These are phyloP conservation scores for Jaenimonas drosophilae DNA, from an alignment of 208 protist species.

Conservation along the genomic window DNA sequence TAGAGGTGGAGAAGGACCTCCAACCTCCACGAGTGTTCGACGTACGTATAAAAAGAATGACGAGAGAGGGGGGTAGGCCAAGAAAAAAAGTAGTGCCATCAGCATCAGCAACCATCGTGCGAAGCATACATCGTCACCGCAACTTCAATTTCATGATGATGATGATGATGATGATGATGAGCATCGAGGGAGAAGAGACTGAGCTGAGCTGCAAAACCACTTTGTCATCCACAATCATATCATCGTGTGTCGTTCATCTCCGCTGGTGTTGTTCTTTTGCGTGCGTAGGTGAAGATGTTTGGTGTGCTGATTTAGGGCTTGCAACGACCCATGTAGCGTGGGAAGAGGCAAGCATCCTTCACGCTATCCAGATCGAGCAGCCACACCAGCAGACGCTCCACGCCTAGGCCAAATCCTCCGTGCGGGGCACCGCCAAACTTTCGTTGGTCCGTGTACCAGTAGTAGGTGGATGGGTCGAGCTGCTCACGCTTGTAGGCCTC, in stretches of 20 bases:
- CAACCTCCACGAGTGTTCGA: too few relatives aligned
- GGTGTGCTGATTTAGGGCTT: conserved; percentile 76
- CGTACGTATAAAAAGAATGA: too few relatives aligned
- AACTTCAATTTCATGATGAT: background rate
- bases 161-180: background rate
- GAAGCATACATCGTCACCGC: too few relatives aligned
- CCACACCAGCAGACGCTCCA: conserved; percentile 97
- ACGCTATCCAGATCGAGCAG: conserved; percentile 93
- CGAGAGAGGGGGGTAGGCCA: too few relatives aligned
- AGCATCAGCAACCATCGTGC: too few relatives aligned
- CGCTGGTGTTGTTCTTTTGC: background rate
- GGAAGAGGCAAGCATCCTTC: conserved; percentile 95
- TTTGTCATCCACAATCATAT: background rate
- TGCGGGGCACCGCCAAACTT: conserved; percentile 96
- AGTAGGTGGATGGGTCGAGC: conserved; percentile 94
- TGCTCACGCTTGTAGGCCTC: conserved; percentile 88
- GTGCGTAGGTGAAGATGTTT: background rate
- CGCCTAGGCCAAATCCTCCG: conserved; percentile 97
- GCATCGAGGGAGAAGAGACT: background rate
- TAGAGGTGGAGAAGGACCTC: too few relatives aligned
- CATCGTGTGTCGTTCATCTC: conserved; percentile 2
- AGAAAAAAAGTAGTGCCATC: too few relatives aligned
- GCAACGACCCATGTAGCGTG: conserved; percentile 93
- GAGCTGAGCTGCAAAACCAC: background rate
- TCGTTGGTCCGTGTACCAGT: conserved; percentile 98